Base-by-base conservation (phyloP, 2,329 filamentous ascomycete species). In the Xylaria sp. region DNA sequence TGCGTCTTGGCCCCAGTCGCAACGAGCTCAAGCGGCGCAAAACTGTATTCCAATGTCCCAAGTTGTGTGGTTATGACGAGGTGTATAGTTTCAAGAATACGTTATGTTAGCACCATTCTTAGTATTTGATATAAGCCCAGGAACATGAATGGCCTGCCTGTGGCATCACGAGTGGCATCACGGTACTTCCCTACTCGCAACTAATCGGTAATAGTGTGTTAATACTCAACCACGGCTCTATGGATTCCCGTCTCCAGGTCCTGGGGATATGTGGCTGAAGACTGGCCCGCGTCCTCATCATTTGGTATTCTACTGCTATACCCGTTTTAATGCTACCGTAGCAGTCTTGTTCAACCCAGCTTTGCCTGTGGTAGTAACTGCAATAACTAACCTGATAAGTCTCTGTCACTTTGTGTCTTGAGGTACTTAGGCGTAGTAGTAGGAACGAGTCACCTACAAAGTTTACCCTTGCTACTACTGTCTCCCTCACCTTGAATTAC, bases 401-500 rank as follows among this genome's bases (percentile, higher is more conserved):
- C 28, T 51, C 55, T 65, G 66, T 56, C 34, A 48, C 57, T 66
- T 63, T 20, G 41, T 58, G 46, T 58, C 55, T 41, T 34, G 41
- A 39, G 66, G 46, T 63, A 55, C 59, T 58, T 54, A n/a, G 25
- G 58, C 48, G 54, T 46, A 48, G 25, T 28, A 71, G 64, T 61
- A 72, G 55, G 63, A 63, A 60, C 66, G 63, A 69, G 69, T 69
- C 58, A 54, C 62, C 57, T 48, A 68, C 72, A 66, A 69, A 74
- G 69, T 71, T 66, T 66, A 74, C 71, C 71, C 71, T 74, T 76
- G 75, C 25, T 74, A 66, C 71, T 70, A 73, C 73, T 70, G 71
- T 74, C 74, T 75, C 74, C 72, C 71, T 73, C 70, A 71, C 60
- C 63, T 67, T 63, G 63, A 34, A 69, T 74, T 77, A 70, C 75